Percentiles rank a stretch among this genome's conserved stretches.
Conservation (phyloP, 371 early-diverging fungal species). For the Parasitella parasitica region DNA sequence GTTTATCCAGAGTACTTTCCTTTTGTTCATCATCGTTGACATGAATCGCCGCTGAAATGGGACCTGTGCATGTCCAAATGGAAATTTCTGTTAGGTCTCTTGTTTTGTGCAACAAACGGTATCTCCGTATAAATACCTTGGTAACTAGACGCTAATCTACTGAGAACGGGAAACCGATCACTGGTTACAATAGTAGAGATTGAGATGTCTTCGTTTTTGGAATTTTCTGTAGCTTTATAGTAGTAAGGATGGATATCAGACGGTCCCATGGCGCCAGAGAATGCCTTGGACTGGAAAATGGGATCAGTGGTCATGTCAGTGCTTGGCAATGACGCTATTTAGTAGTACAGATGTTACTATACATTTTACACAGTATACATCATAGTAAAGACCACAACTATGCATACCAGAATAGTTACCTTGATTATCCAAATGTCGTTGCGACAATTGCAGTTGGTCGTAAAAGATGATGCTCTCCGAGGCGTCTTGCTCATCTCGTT, state of each 20-base stretch:
- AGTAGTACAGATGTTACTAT: too few species aligned
- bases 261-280: conserved; percentile 52
- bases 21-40: conserved; percentile 55
- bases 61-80: conserved; percentile 15
- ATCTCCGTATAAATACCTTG: conserved; percentile 33
- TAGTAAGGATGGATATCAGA: conserved; percentile 54
- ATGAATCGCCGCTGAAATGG: conserved; percentile 69
- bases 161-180: conserved; percentile 43
- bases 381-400: too few species aligned
- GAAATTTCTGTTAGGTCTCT: neutral
- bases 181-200: conserved; percentile 54
- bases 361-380: too few species aligned
- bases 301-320: conserved; percentile 23
- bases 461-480: neutral
- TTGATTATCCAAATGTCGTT: neutral
- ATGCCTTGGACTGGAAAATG: conserved; percentile 50
- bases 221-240: conserved; percentile 34
- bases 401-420: too few species aligned
- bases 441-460: neutral
- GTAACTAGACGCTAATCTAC: conserved; percentile 49
- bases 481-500: conserved; percentile 13
- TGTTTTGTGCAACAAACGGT: neutral
- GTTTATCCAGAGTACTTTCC: conserved; percentile 40
- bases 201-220: conserved; percentile 48
- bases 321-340: neutral